phyloP scores from a whole-genome alignment of 352 stramenopile species.

The Globisporangium heterothallicum region DNA sequence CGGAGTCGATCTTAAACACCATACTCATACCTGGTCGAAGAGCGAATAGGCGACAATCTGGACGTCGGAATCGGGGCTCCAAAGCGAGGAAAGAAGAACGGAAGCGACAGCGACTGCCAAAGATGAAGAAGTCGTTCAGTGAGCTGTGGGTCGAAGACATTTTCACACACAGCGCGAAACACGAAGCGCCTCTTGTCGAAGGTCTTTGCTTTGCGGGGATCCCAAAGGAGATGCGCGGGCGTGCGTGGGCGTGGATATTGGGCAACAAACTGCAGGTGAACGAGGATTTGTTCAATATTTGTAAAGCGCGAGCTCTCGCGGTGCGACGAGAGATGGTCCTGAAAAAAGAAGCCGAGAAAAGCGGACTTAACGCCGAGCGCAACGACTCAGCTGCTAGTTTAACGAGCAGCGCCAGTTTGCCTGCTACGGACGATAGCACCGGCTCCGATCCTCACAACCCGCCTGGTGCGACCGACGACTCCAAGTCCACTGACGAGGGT shows the following conservation, averaged over 20 bases:
- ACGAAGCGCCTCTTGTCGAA: conserved; percentile 32
- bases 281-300: conserved; percentile 82
- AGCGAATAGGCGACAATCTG: conserved; percentile 21
- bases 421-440: conserved; percentile 11
- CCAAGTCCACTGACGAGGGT: neutral
- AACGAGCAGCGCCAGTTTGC: conserved; percentile 11
- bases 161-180: conserved; percentile 22
- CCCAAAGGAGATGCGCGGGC: conserved; percentile 75
- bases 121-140: conserved; percentile 69
- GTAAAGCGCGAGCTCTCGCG: conserved; percentile 61
- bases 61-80: conserved; percentile 26
- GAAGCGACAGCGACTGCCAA: conserved; percentile 49
- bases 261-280: conserved; percentile 84
- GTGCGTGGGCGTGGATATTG: conserved; percentile 74
- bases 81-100: conserved; percentile 64
- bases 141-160: conserved; percentile 75
- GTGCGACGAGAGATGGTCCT: conserved; percentile 73
- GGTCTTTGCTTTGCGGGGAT: conserved; percentile 77
- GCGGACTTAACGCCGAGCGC: neutral
- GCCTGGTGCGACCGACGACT: conserved; percentile 2
- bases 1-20: conserved; percentile 30
- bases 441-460: neutral
- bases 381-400: conserved; percentile 9
- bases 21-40: conserved; percentile 14
- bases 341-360: conserved; percentile 45